Base-by-base conservation (phyloP, 1,139 yeast genomes). In the Starmera stellimalicola region DNA sequence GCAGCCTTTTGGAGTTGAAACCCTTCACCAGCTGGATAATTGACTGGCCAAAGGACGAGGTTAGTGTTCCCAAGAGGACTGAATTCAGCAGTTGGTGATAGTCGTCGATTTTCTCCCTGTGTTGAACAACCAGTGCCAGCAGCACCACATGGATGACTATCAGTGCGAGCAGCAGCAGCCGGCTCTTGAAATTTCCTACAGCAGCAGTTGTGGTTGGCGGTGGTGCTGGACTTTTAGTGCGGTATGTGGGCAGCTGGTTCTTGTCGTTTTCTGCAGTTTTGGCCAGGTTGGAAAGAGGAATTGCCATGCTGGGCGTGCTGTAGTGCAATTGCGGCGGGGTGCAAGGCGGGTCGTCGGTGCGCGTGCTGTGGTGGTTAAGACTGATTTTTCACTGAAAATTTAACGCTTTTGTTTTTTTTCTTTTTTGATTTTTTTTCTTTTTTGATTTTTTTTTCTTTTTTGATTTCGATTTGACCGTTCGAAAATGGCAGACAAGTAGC, bases 31-130 rank as follows among this genome's bases (percentile, higher is more conserved):
- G 62, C 47, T 75, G 81, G 38, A 66, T 70, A 18, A 72, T 48
- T 1, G 79, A 63, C 48, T 76, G 82, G 1, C 80, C 81, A 39
- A 75, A 51, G 10, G 73, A 68, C 0, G 78, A 74, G 0, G 78
- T 67, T 3, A 62, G 50, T 9, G 65, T 54, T 1, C 77, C 76
- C 34, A 71, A 50, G 9, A 68, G 42, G 1, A 65, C 47, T 1
- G 74, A 70, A 18, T 68, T 70, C 14, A 65, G 37, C 20, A 45
- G 35, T 20, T 43, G 48, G 23, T 47, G 48, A 6, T 45, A 17
- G 28, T 39, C 32, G 19, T 41, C 51, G 5, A 48, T 43, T 12
- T 35, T 35, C 16, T 46, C 50, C 37, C 49, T 40, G 28, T 48
- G 34, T 7, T 36, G 29, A 3, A 44, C 29, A 9, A 48, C 37